Base-by-base conservation (phyloP, 1,139 yeast species). In the Wickerhamomyces sp. region DNA sequence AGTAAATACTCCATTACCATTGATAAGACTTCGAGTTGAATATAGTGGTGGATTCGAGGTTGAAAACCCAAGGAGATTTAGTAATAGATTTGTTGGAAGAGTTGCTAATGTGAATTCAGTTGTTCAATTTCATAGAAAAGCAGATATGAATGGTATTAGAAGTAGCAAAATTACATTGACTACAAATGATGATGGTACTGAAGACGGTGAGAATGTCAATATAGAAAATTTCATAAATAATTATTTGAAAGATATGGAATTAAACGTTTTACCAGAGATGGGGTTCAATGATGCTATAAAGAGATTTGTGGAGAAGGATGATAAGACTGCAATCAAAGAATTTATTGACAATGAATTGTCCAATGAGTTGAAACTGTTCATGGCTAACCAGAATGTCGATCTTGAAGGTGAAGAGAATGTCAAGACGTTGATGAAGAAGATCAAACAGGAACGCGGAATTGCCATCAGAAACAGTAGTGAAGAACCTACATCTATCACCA, bases 21-120 rank as follows among this genome's bases (percentile, higher is more conserved):
- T 93, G 45, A 72, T 93, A 7, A 69, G 99, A 41, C 64, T 94
- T 27, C 71, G 90, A 37, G 97, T 93, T 0, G 97, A 93, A 53
- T 91, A 90, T 57, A 74, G 90, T 34, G 96, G 95, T 0, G 95
- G 91, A 6, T 91, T 78, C 58, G 96, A 90, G 55, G 88, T 93
- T 35, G 99, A 91, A 57, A 91, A 93, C 58, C 88, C 96, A 0
- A 73, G 95, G 46, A 67, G 97, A 50, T 88, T 93, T 55, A 89
- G 97, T 6, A 89, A 91, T 58, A 69, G 88, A 56, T 94, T 91
- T 71, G 95, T 88, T 7, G 97, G 96, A 0, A 75, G 73, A 51
- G 95, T 93, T 5, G 99, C 99, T 11, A 93, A 93, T 61, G 80
- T 84, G 10, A 84, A 87, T 58, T 95, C 91, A 56, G 88, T 91